Evolutionary conservation across 768 basidiomycete species (phyloP), one percentile per base, ranked within the genome.

Genomic region (Austroboletus festivus): DNA sequence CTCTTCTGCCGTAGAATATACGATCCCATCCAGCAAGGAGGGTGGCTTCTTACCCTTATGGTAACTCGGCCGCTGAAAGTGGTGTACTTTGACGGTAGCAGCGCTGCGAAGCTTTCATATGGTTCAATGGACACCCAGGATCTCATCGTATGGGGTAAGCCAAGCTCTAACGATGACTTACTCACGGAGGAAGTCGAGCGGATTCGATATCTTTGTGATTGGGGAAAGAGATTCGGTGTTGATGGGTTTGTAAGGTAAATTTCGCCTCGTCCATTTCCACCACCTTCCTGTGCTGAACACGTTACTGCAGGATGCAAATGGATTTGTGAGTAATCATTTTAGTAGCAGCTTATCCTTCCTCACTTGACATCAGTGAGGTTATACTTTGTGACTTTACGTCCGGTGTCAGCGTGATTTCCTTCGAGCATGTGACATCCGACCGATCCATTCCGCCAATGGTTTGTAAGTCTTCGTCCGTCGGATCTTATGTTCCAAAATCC

Each of bases 331-430:
- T 61, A 20, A 5, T 5, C 11, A 28, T 23, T 22, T 18, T n/a
- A 21, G 24, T 33, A 28, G 26, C 26, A 28, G 11, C 26, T 28
- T 28, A 28, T 11, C 5, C 11, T 5, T 28, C 6, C 26, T 28
- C 11, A 38, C 77, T 75, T 48, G 78, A 79, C 57, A 59, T 78
- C 15, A 76, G n/a, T n/a, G n/a, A n/a, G n/a, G n/a, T n/a, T n/a
- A n/a, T n/a, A n/a, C n/a, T n/a, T n/a, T n/a, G n/a, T 54, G 67
- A 77, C 48, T 72, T 76, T 26, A 28, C 46, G 16, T 50, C 46
- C 21, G 47, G 47, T 10, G 33, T 48, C 31, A 20, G 18, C 10
- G 54, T 67, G 4, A 65, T 73, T 7, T 74, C 77, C n/a, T 71
- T 74, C 68, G 4, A 64, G 73, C 34, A 53, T 77, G 10, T 9